Conservation (phyloP, 805 yeast genomes). For the Saccharomycopsis microspora region DNA sequence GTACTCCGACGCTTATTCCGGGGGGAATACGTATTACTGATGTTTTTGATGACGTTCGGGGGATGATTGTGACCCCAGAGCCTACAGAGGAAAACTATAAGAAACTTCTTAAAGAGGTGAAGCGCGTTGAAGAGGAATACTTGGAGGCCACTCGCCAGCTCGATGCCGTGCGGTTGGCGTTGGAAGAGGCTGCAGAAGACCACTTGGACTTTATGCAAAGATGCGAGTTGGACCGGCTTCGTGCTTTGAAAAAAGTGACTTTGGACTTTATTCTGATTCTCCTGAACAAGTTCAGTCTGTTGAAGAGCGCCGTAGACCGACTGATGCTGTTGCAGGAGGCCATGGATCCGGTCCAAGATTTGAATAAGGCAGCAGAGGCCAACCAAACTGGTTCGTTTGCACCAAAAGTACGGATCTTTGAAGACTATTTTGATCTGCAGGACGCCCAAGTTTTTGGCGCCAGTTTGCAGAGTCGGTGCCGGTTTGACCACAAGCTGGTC, state of each 20-base stretch:
- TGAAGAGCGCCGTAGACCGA: conserved; percentile 51
- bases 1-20: conserved; percentile 7
- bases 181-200: conserved; percentile 64
- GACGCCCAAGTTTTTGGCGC: conserved; percentile 70
- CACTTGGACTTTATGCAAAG: conserved; percentile 70
- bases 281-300: conserved; percentile 44
- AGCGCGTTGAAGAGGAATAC: conserved; percentile 45
- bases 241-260: conserved; percentile 65
- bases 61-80: conserved; percentile 16
- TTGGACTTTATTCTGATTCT: conserved; percentile 61
- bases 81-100: conserved; percentile 27
- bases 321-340: conserved; percentile 56
- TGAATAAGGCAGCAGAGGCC: conserved; percentile 52
- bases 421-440: conserved; percentile 62
- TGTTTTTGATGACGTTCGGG: conserved; percentile 15
- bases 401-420: conserved; percentile 65
- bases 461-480: conserved; percentile 57
- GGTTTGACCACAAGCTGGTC: conserved; percentile 62
- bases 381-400: conserved; percentile 65
- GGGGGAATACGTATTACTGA: conserved; percentile 11
- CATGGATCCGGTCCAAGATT: conserved; percentile 58
- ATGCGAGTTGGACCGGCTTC: conserved; percentile 69
- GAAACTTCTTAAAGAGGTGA: conserved; percentile 45
- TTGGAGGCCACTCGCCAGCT: conserved; percentile 41
- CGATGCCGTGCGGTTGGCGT: conserved; percentile 57